phyloP scores from a whole-genome alignment of 2,329 filamentous ascomycete species.

The Curvularia spicifera region DNA sequence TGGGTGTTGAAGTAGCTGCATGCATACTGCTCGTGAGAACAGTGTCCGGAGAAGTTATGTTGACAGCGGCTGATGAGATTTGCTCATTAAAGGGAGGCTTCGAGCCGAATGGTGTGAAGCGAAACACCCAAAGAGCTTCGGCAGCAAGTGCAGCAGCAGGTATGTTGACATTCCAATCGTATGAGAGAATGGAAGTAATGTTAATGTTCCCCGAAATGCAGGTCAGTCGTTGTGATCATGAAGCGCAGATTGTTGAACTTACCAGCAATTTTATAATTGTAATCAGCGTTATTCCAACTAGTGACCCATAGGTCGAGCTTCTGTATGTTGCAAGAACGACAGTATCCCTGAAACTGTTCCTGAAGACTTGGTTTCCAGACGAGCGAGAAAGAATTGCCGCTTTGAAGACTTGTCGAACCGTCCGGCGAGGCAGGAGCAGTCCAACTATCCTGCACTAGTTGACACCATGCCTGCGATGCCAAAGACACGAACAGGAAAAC shows the following conservation, averaged over 20 bases:
- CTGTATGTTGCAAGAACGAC: constrained; percentile 15
- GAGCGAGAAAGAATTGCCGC: constrained; percentile 20
- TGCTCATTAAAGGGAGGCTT: not conserved
- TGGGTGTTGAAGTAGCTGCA: not conserved
- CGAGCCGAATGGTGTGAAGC: constrained; percentile 15
- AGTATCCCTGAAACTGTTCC: constrained; percentile 16
- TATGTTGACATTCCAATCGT: constrained; percentile 27
- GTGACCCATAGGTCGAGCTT: constrained; percentile 28
- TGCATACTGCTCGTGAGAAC: not conserved
- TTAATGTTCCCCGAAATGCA: constrained; percentile 17
- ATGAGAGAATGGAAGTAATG: constrained; percentile 19
- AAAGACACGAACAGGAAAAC: not conserved
- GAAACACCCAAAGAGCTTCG: constrained; percentile 23
- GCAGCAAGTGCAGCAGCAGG: constrained; percentile 18
- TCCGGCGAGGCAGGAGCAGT: constrained; percentile 26
- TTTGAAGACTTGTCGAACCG: constrained; percentile 22
- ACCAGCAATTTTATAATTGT: constrained; percentile 24
- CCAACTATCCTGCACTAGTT: constrained; percentile 26
- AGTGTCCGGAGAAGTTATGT: not conserved
- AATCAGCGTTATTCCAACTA: constrained; percentile 18
- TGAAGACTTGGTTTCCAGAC: constrained; percentile 22
- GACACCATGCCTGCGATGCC: constrained; percentile 11
- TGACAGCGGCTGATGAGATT: not conserved
- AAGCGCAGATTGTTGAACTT: not conserved
- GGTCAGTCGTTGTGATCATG: not conserved